These are phyloP conservation scores for Candida parachauliodes DNA, from an alignment of 805 yeast species.

Conservation along the genomic window DNA sequence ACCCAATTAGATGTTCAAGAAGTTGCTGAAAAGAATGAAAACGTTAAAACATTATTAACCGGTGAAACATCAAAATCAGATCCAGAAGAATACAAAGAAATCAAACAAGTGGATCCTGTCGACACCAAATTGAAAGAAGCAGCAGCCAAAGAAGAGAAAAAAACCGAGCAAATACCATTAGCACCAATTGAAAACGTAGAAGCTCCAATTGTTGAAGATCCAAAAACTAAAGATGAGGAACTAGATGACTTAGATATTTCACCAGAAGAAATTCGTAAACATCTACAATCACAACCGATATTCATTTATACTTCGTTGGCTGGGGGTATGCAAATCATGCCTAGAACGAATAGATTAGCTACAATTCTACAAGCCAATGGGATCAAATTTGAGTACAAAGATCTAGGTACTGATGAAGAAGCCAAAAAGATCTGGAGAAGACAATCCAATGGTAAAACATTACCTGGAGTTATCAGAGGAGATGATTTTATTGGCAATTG, in stretches of 20 bases:
- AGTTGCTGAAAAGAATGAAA: constrained; percentile 3
- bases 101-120: constrained; percentile 1
- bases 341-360: constrained; percentile 70
- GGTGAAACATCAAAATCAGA: constrained; percentile 1
- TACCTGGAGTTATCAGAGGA: constrained; percentile 83
- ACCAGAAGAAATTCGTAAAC: constrained; percentile 41
- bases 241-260: constrained; percentile 30
- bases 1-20: constrained; percentile 2
- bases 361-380: constrained; percentile 75
- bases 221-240: constrained; percentile 11
- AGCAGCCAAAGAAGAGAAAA: constrained; percentile 7
- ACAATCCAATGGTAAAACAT: constrained; percentile 61
- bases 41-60: constrained; percentile 3
- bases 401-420: constrained; percentile 81
- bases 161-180: constrained; percentile 9
- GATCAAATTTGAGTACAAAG: constrained; percentile 64
- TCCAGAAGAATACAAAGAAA: constrained; percentile 5
- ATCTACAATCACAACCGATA: constrained; percentile 53
- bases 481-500: constrained; percentile 83
- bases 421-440: constrained; percentile 85
- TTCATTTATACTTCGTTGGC: constrained; percentile 82
- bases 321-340: constrained; percentile 77
- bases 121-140: constrained; percentile 2
- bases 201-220: constrained; percentile 2
- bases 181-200: constrained; percentile 2